A percentile compares a stretch with the other conserved stretches of the same genome.
phyloP scores from a whole-genome alignment of 75 land plant species.

The Larix kaempferi region DNA sequence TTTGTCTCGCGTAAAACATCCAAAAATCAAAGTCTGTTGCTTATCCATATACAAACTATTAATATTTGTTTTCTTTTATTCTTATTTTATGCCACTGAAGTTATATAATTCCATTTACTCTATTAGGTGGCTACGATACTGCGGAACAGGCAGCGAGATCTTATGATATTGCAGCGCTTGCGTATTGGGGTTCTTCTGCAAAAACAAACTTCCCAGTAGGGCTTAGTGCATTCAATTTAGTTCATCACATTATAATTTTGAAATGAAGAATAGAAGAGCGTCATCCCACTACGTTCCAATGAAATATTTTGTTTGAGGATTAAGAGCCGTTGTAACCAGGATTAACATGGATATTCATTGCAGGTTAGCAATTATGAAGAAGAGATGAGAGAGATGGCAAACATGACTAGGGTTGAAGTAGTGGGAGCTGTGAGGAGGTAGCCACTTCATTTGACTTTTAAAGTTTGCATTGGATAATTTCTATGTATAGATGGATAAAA shows the following conservation, averaged over 20 bases:
- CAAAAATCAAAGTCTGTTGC: background rate
- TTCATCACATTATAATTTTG: too few relatives aligned
- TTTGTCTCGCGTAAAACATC: background rate
- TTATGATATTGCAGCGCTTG: slow-evolving; percentile 25
- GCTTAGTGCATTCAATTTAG: background rate
- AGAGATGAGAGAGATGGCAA: slow-evolving; percentile 74
- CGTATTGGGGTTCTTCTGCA: background rate
- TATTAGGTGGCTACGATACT: slow-evolving; percentile 18
- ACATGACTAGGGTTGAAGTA: slow-evolving; percentile 59
- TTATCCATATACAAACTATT: background rate
- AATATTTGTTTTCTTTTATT: background rate
- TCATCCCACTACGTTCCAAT: background rate
- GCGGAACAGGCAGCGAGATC: slow-evolving; percentile 18
- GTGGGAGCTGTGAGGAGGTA: slow-evolving; percentile 76
- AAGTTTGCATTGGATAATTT: background rate
- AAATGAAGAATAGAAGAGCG: too few relatives aligned
- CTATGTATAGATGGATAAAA: background rate
- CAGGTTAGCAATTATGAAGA: slow-evolving; percentile 38
- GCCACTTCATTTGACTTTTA: background rate
- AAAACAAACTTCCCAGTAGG: background rate
- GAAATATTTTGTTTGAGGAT: background rate
- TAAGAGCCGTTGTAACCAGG: background rate
- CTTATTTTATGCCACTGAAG: background rate
- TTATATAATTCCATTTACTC: background rate
- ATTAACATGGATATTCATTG: background rate